Evolutionary conservation across 2,329 filamentous ascomycete species (phyloP).

Genomic region (Trichoderma hamatum): DNA sequence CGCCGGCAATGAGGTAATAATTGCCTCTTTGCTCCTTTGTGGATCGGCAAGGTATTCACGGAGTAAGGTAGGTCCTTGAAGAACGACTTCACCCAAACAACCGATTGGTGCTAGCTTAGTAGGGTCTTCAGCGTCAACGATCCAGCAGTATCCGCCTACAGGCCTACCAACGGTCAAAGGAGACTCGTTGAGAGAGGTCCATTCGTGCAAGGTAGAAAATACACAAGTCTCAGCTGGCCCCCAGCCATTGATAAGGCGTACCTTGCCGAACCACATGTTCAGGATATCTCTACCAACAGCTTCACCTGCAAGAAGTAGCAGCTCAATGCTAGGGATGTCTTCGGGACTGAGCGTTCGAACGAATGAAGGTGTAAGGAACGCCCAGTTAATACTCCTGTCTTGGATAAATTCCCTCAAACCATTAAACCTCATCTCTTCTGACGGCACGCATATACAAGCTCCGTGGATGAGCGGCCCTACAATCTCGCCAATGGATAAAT

Average conservation of each 20-base stretch:
- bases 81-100: slow-evolving; percentile 21
- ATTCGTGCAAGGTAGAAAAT: slow-evolving; percentile 20
- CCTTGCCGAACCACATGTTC: slow-evolving; percentile 21
- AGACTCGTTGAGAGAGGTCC: neutral
- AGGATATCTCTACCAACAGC: slow-evolving; percentile 22
- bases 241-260: slow-evolving; percentile 25
- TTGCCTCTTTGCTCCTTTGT: slow-evolving; percentile 3
- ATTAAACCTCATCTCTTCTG: slow-evolving; percentile 21
- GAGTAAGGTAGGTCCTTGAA: slow-evolving; percentile 18
- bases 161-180: slow-evolving; percentile 13
- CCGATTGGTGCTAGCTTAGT: slow-evolving; percentile 20
- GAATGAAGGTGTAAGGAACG: slow-evolving; percentile 22
- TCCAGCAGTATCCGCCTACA: slow-evolving; percentile 20
- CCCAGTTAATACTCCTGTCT: slow-evolving; percentile 8
- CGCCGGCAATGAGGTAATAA: neutral
- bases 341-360: slow-evolving; percentile 43
- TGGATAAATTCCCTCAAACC: slow-evolving; percentile 6
- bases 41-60: slow-evolving; percentile 25
- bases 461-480: slow-evolving; percentile 15
- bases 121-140: neutral
- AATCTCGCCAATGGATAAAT: slow-evolving; percentile 26
- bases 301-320: slow-evolving; percentile 45
- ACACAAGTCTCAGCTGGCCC: slow-evolving; percentile 27
- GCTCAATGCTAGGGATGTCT: slow-evolving; percentile 47
- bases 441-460: slow-evolving; percentile 24